These are phyloP conservation scores for Acer negundo DNA, from an alignment of 345 rosid species.

Conservation along the genomic window DNA sequence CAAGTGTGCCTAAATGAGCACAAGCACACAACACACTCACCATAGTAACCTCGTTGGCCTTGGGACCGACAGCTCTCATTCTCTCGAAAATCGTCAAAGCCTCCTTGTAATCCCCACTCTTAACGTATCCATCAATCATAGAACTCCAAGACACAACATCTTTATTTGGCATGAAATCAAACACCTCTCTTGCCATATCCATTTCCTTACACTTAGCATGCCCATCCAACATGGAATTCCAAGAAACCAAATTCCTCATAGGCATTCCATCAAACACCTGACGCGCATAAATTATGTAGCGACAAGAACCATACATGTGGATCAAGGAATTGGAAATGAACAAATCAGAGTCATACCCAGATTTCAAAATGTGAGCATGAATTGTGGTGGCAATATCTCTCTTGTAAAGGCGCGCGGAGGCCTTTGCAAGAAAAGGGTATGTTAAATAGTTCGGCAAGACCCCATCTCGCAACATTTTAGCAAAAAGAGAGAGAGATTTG, in stretches of 20 bases:
- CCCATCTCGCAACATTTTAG: conserved; percentile 55
- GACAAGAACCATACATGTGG: conserved; percentile 64
- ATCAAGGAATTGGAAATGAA: conserved; percentile 64
- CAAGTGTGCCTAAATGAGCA: conserved; percentile 76
- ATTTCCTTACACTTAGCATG: conserved; percentile 72
- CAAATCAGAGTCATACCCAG: conserved; percentile 58
- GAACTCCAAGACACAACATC: conserved; percentile 91
- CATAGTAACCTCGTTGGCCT: conserved; percentile 86
- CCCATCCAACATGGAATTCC: conserved; percentile 82
- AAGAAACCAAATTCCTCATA: conserved; percentile 59
- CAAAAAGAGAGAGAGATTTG: conserved; percentile 47
- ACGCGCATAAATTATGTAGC: conserved; percentile 49
- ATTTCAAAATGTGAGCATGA: conserved; percentile 48
- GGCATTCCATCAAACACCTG: conserved; percentile 70
- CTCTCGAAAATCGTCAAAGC: conserved; percentile 64
- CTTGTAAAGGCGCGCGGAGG: conserved; percentile 56
- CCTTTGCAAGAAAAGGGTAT: conserved; percentile 69
- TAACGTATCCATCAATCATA: conserved; percentile 82
- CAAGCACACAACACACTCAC: conserved; percentile 86
- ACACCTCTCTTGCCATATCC: conserved; percentile 50
- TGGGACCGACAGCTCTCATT: conserved; percentile 49
- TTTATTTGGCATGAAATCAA: conserved; percentile 58
- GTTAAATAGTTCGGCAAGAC: conserved; percentile 66
- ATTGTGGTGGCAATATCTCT: conserved; percentile 41
- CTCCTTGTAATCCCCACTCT: conserved; percentile 52